Evolutionary conservation across 805 yeast genomes (phyloP).

Genomic region (Yueomyces sp.): DNA sequence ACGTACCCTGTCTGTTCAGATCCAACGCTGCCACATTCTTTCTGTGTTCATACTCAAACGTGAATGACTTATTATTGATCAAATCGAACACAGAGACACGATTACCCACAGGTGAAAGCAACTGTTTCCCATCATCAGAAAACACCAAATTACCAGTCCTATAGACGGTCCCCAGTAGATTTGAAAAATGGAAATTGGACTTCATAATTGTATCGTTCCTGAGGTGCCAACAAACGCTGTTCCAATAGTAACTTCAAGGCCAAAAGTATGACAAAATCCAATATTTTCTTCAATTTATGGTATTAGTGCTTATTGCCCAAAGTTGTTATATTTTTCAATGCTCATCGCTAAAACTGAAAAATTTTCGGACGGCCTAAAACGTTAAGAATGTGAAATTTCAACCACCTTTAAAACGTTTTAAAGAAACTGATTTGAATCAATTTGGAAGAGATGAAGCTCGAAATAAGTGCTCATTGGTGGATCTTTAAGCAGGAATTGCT

Average conservation of each 20-base stretch:
- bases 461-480: too few relatives aligned
- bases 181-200: slow-evolving; percentile 80
- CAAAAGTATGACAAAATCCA: background rate
- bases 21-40: slow-evolving; percentile 71
- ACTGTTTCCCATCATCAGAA: slow-evolving; percentile 71
- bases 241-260: too few relatives aligned
- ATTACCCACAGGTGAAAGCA: slow-evolving; percentile 90
- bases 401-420: too few relatives aligned
- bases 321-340: background rate
- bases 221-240: background rate
- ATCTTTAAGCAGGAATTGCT: too few relatives aligned
- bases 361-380: background rate
- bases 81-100: slow-evolving; percentile 82
- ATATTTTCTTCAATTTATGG: background rate
- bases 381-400: too few relatives aligned
- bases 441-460: too few relatives aligned
- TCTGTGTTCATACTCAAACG: slow-evolving; percentile 87
- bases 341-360: slow-evolving; percentile 1
- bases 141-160: slow-evolving; percentile 82
- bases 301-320: background rate
- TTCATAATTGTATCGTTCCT: slow-evolving; percentile 35
- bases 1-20: slow-evolving; percentile 66
- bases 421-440: too few relatives aligned
- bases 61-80: slow-evolving; percentile 70
- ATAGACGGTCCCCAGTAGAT: slow-evolving; percentile 87